phyloP scores from a whole-genome alignment of 2,329 filamentous ascomycete species.

The Colletotrichum orbiculare region DNA sequence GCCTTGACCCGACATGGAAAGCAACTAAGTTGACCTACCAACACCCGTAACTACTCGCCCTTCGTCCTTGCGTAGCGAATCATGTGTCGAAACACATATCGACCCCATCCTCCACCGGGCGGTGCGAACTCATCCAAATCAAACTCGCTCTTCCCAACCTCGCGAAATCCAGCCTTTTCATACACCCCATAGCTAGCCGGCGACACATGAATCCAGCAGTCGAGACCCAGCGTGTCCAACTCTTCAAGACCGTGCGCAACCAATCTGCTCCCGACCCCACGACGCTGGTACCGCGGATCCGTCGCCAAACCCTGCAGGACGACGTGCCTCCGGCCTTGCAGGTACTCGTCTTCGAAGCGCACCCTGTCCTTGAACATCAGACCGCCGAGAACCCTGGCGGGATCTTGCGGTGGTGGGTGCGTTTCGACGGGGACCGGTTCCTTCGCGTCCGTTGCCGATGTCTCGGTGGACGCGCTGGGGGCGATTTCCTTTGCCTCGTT shows the following conservation, averaged over 20 bases:
- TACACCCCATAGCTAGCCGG: constrained; percentile 14
- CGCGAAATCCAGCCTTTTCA: constrained; percentile 11
- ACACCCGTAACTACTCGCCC: no score
- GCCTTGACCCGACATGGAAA: no score
- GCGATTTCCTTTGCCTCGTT: neutral
- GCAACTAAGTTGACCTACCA: no score
- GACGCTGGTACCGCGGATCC: constrained; percentile 12
- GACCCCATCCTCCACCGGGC: neutral
- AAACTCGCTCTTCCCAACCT: constrained; percentile 22
- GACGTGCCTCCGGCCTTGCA: constrained; percentile 4
- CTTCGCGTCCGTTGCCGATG: neutral
- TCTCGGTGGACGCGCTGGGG: neutral
- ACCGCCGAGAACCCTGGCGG: constrained; percentile 9
- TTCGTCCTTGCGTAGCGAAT: neutral
- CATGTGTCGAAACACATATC: constrained; percentile 23
- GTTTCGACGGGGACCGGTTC: neutral
- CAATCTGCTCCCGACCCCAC: constrained; percentile 8
- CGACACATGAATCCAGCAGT: constrained; percentile 24
- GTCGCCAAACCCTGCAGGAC: constrained; percentile 21
- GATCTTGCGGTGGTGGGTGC: neutral
- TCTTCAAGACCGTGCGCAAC: constrained; percentile 1
- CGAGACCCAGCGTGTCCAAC: neutral
- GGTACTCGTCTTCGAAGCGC: neutral
- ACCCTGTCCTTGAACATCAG: constrained; percentile 24
- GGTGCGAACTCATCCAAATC: constrained; percentile 18